phyloP scores from a whole-genome alignment of 257 asterid genomes.

The Phtheirospermum japonicum region DNA sequence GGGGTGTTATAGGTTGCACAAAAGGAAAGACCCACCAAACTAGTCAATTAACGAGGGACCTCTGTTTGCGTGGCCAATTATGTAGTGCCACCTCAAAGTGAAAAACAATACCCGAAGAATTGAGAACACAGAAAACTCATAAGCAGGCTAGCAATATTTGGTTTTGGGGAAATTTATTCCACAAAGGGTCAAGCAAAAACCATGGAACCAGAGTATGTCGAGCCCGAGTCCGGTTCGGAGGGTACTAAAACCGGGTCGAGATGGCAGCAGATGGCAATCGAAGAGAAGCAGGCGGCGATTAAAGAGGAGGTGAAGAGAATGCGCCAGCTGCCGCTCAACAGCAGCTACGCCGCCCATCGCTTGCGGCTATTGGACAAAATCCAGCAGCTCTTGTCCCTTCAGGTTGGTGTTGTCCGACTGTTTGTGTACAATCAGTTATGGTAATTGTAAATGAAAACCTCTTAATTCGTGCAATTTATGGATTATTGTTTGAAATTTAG shows the following conservation, averaged over 20 bases:
- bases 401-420: slow-evolving; percentile 37
- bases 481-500: neutral
- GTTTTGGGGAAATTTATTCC: neutral
- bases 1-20: too few relatives aligned
- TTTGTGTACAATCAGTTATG: neutral
- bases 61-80: too few relatives aligned
- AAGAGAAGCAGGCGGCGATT: slow-evolving; percentile 52
- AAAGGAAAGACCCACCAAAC: too few relatives aligned
- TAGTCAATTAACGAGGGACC: too few relatives aligned
- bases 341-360: slow-evolving; percentile 71
- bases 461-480: neutral
- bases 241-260: slow-evolving; percentile 21
- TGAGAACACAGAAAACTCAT: too few relatives aligned
- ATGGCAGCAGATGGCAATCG: slow-evolving; percentile 36
- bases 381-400: slow-evolving; percentile 54
- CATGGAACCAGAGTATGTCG: slow-evolving; percentile 24
- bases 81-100: too few relatives aligned
- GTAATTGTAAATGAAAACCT: neutral
- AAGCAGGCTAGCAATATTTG: neutral
- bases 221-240: slow-evolving; percentile 20
- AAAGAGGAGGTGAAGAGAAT: slow-evolving; percentile 54
- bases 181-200: neutral
- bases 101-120: too few relatives aligned
- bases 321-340: slow-evolving; percentile 56
- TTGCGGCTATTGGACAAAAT: slow-evolving; percentile 65